Base-by-base conservation (phyloP, 805 yeast species). In the Cyberlindnera maclurae region DNA sequence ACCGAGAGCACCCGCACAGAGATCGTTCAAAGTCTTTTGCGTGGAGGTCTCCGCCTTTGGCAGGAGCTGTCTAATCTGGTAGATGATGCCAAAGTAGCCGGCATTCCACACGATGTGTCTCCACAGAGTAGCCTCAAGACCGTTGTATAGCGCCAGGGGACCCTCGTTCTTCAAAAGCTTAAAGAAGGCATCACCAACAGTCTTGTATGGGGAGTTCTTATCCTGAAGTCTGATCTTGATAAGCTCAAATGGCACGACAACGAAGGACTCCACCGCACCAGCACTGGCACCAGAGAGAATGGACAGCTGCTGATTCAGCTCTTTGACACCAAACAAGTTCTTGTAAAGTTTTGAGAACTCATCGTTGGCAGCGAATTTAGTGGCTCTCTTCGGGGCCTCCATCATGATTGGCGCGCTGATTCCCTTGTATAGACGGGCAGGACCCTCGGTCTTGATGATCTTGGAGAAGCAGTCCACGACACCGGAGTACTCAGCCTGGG, bases 331-430 rank as follows among this genome's bases (percentile, higher is more conserved):
- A 59, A 89, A 87, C 15, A 66, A 59, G 24, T 69, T 68, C 50
- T 77, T 76, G 73, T 88, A 90, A 50, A 88, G 62, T 62, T 82
- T 82, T 38, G 95, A 90, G 82, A 95, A 93, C 62, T 87, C 94
- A 60, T 93, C 98, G 60, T 93, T 93, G 45, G 97, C 96, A 37
- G 97, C 97, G 60, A 93, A 93, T 64, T 93, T 93, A 49, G 96
- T 89, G 31, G 98, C 98, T 69, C 99, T 79, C 71, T 93, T 93
- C 48, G 98, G 98, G 12, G 97, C 98, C 64, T 93, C 99, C 98
- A 93, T 93, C 55, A 93, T 70, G 51, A 93, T 86, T 26, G 99
- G 99, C 17, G 98, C 96, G 24, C 84, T 68, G 54, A 93, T 93
- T 49, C 99, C 99, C 58, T 89, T 79, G 66, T 93, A 93, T 42